These are phyloP conservation scores for Biscutella auriculata DNA, from an alignment of 441 rosid species.

Conservation along the genomic window DNA sequence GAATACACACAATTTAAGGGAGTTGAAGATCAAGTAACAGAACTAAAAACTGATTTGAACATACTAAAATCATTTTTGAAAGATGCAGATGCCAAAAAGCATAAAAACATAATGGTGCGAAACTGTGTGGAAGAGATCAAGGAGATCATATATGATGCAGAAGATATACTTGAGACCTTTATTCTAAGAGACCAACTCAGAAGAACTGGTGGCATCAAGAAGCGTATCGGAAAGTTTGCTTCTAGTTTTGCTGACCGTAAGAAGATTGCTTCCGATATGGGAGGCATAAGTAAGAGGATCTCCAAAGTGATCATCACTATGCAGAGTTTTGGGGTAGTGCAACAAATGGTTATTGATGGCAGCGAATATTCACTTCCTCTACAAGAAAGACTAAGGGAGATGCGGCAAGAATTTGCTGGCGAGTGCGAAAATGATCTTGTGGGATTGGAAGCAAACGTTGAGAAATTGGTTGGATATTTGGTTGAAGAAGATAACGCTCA, in stretches of 20 bases:
- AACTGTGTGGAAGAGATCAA: too few relatives aligned
- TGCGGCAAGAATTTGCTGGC: neutral
- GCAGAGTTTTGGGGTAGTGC: neutral
- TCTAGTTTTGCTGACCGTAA: too few relatives aligned
- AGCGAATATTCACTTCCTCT: neutral
- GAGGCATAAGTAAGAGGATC: too few relatives aligned
- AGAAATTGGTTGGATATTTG: slow-evolving; percentile 1
- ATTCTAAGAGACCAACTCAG: too few relatives aligned
- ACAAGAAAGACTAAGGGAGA: neutral
- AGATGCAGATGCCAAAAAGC: too few relatives aligned
- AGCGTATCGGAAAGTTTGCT: too few relatives aligned
- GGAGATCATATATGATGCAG: too few relatives aligned
- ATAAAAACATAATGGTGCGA: too few relatives aligned
- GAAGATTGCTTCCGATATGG: neutral
- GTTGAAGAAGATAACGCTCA: neutral
- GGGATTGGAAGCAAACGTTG: slow-evolving; percentile 12
- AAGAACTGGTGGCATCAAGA: too few relatives aligned
- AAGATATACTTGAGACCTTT: too few relatives aligned
- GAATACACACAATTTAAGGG: slow-evolving; percentile 7
- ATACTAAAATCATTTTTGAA: too few relatives aligned
- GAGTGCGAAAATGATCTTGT: slow-evolving; percentile 9
- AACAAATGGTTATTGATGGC: neutral
- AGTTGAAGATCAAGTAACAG: slow-evolving; percentile 1
- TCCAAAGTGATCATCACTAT: neutral
- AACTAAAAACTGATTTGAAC: slow-evolving; percentile 1